These are phyloP conservation scores for Sporobolus alterniflorus DNA, from an alignment of 202 grass and related monocot species.

Conservation along the genomic window DNA sequence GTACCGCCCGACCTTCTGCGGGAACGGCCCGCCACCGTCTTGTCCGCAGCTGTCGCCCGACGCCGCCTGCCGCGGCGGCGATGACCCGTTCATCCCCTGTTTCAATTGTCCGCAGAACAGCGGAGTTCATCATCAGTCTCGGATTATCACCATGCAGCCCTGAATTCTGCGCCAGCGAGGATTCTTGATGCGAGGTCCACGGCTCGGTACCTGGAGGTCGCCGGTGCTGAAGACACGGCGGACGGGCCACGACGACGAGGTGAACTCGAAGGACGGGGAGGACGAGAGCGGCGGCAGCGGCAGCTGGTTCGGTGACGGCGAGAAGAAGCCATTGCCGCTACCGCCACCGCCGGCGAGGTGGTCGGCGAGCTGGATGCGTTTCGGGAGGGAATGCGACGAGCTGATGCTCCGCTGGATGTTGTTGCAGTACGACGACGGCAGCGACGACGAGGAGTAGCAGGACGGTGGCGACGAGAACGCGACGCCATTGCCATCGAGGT, in stretches of 20 bases:
- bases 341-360: not conserved
- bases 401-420: constrained; percentile 64
- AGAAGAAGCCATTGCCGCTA: constrained; percentile 32
- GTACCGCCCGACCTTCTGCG: constrained; percentile 72
- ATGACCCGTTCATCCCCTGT: constrained; percentile 73
- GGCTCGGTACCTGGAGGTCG: constrained; percentile 70
- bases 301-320: constrained; percentile 40
- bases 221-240: constrained; percentile 87
- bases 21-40: constrained; percentile 53
- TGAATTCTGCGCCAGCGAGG: not conserved
- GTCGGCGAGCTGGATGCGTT: constrained; percentile 37
- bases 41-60: constrained; percentile 48
- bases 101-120: constrained; percentile 1
- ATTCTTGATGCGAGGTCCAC: not conserved
- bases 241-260: constrained; percentile 35
- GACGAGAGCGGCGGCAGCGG: constrained; percentile 42
- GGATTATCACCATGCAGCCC: not conserved
- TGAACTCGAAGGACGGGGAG: constrained; percentile 65
- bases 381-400: constrained; percentile 54
- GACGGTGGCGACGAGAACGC: constrained; percentile 42
- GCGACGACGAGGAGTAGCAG: constrained; percentile 45
- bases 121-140: constrained; percentile 19
- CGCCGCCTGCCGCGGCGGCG: constrained; percentile 20
- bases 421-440: constrained; percentile 42
- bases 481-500: constrained; percentile 41